phyloP scores from a whole-genome alignment of 306 rosid genomes.

The Malus sieversii region DNA sequence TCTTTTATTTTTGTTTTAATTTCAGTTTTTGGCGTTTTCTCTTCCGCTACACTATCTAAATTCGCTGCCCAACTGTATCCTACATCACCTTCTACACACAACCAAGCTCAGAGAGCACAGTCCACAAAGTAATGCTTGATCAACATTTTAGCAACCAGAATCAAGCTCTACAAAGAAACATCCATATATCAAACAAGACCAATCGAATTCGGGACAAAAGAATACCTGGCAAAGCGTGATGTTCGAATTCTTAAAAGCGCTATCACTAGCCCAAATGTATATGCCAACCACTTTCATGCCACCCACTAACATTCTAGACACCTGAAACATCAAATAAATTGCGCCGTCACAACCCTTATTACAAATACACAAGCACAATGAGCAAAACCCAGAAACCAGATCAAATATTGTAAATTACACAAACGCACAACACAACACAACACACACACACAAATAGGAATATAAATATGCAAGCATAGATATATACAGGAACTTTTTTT shows the following conservation, averaged over 20 bases:
- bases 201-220: not conserved
- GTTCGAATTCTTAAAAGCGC: conserved; percentile 73
- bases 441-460: not conserved
- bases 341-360: not conserved
- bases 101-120: not conserved
- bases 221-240: conserved; percentile 60
- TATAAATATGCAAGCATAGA: not conserved
- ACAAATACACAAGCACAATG: not conserved
- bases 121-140: not conserved
- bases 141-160: not conserved
- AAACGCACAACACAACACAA: too few species aligned
- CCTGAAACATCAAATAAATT: conserved; percentile 23
- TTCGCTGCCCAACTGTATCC: too few species aligned
- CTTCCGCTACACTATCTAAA: too few species aligned
- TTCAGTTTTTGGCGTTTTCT: too few species aligned
- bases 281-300: conserved; percentile 79
- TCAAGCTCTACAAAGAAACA: not conserved
- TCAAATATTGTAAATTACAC: not conserved
- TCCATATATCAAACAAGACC: not conserved
- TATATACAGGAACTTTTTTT: not conserved
- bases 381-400: not conserved
- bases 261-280: conserved; percentile 61
- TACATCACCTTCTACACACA: not conserved
- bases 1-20: too few species aligned
- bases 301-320: conserved; percentile 74